Percentiles rank a stretch among this genome's conserved stretches.
phyloP scores from a whole-genome alignment of 2,329 filamentous ascomycete species.

The Chaetomiaceae sp. region DNA sequence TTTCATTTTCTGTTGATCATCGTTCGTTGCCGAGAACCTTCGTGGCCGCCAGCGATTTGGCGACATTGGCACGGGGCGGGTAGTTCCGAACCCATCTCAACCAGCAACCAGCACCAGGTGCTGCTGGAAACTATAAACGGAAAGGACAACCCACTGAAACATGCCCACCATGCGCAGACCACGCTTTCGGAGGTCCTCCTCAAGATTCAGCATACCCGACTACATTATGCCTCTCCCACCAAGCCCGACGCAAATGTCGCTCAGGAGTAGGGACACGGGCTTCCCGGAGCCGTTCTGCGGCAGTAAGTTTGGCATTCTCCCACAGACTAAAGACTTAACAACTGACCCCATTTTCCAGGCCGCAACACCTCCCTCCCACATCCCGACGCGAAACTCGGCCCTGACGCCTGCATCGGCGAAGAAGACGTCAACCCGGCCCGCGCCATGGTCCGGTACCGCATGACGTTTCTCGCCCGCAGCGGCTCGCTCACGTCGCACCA shows the following conservation, averaged over 20 bases:
- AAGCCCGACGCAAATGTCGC: conserved; percentile 14
- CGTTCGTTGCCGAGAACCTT: conserved; percentile 1
- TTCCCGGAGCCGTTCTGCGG: conserved; percentile 47
- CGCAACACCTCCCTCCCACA: conserved; percentile 57
- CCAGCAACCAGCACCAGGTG: no score
- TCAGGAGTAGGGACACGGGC: conserved; percentile 38
- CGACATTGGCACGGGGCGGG: conserved; percentile 1
- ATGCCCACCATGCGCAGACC: conserved; percentile 20
- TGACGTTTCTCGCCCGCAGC: conserved; percentile 36
- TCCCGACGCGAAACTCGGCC: conserved; percentile 53
- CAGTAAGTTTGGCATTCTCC: conserved; percentile 30
- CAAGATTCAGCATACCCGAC: conserved; percentile 15
- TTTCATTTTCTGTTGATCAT: conserved; percentile 10
- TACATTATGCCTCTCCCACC: conserved; percentile 12
- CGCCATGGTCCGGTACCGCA: conserved; percentile 38
- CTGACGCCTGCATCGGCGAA: conserved; percentile 50
- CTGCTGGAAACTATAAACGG: background rate
- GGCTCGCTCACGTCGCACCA: conserved; percentile 3
- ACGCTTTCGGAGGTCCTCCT: conserved; percentile 14
- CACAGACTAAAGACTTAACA: background rate
- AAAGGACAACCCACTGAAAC: conserved; percentile 4
- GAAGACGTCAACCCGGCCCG: conserved; percentile 44
- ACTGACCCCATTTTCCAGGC: conserved; percentile 23
- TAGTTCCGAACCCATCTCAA: no score
- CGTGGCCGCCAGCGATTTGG: no score